Percentiles rank a stretch among this genome's conserved stretches.
phyloP scores from a whole-genome alignment of 805 yeast species.

The Candida suzukii region DNA sequence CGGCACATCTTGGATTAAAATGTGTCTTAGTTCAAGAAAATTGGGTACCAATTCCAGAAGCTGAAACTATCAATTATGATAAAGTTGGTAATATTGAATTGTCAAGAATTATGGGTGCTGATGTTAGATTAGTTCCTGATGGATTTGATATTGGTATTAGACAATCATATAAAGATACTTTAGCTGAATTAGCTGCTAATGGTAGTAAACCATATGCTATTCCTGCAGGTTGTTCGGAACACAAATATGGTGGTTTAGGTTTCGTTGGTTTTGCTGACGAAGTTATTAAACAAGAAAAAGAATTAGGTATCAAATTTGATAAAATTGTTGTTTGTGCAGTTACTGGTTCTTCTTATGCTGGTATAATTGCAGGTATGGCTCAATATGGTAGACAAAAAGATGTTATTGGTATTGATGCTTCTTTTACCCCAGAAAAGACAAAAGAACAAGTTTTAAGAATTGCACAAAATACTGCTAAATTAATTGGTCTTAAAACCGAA shows the following conservation, averaged over 20 bases:
- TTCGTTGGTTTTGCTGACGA: conserved; percentile 30
- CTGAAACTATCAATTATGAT: conserved; percentile 22
- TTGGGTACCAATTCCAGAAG: conserved; percentile 29
- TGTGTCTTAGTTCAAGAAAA: conserved; percentile 29
- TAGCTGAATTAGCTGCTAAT: conserved; percentile 17
- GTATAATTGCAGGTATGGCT: conserved; percentile 28
- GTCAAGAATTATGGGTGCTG: conserved; percentile 30
- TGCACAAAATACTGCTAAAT: conserved; percentile 24
- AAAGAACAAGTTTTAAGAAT: conserved; percentile 26
- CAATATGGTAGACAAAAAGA: conserved; percentile 25
- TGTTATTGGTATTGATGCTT: conserved; percentile 30
- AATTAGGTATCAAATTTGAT: conserved; percentile 26
- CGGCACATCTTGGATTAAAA: conserved; percentile 27
- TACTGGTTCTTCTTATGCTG: conserved; percentile 28
- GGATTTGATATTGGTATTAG: conserved; percentile 30
- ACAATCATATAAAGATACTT: conserved; percentile 26
- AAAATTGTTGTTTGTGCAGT: conserved; percentile 29
- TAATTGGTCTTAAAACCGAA: conserved; percentile 21
- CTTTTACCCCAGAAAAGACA: conserved; percentile 29
- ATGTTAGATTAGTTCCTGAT: conserved; percentile 26
- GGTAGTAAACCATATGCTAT: conserved; percentile 30
- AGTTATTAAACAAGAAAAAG: conserved; percentile 26
- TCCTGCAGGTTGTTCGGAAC: conserved; percentile 32
- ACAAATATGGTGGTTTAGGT: conserved; percentile 28
- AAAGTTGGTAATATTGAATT: conserved; percentile 29